Evolutionary conservation across 2,329 filamentous ascomycete species (phyloP).

Genomic region (Arthrobotrys musiformis): DNA sequence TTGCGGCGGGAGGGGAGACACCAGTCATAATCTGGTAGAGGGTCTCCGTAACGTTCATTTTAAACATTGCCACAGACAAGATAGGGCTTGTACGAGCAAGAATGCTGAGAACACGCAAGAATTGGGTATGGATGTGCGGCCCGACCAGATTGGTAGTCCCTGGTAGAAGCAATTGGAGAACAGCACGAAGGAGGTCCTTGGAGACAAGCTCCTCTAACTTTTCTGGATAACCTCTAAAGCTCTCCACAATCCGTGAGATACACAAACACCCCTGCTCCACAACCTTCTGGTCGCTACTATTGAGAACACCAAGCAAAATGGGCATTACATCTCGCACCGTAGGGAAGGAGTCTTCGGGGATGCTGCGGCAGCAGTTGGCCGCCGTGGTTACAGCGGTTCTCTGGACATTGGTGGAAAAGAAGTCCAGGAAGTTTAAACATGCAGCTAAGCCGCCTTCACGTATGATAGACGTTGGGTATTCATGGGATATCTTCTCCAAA

Average conservation of each 20-base stretch:
- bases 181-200: slow-evolving; percentile 82
- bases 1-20: slow-evolving; percentile 85
- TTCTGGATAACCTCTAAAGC: slow-evolving; percentile 86
- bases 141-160: slow-evolving; percentile 96
- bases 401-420: slow-evolving; percentile 97
- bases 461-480: slow-evolving; percentile 94
- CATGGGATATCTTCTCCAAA: slow-evolving; percentile 94
- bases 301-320: slow-evolving; percentile 86
- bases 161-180: slow-evolving; percentile 86
- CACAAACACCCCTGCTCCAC: slow-evolving; percentile 96
- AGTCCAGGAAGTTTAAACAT: slow-evolving; percentile 95
- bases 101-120: slow-evolving; percentile 89
- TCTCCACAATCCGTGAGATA: slow-evolving; percentile 94
- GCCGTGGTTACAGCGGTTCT: slow-evolving; percentile 96
- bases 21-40: slow-evolving; percentile 97
- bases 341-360: slow-evolving; percentile 89
- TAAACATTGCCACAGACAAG: slow-evolving; percentile 88
- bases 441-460: slow-evolving; percentile 93
- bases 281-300: slow-evolving; percentile 93
- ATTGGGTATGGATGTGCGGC: slow-evolving; percentile 93
- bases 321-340: slow-evolving; percentile 97
- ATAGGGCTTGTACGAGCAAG: slow-evolving; percentile 87
- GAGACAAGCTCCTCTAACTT: slow-evolving; percentile 94
- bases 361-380: slow-evolving; percentile 97
- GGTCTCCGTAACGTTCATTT: slow-evolving; percentile 96